Evolutionary conservation across 768 basidiomycete species (phyloP).

Genomic region (Chalciporus chontae): DNA sequence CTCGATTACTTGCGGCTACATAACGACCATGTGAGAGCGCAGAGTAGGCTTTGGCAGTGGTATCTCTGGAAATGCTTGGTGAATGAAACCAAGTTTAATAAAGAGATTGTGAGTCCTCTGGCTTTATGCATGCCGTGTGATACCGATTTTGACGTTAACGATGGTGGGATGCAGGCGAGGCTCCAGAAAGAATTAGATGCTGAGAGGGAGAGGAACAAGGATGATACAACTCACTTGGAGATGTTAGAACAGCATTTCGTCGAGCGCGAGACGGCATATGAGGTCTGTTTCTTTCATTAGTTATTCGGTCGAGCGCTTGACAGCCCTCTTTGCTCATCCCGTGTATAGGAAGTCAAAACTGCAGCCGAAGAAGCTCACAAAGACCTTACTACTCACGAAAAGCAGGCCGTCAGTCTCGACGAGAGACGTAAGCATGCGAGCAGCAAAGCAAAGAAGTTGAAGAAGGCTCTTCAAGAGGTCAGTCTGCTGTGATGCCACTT

Average conservation of each 20-base stretch:
- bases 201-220: slow-evolving; percentile 75
- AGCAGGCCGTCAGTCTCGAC: slow-evolving; percentile 75
- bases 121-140: too few relatives aligned
- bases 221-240: slow-evolving; percentile 72
- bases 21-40: slow-evolving; percentile 74
- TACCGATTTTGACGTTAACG: not conserved
- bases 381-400: slow-evolving; percentile 66
- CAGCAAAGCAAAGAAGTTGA: slow-evolving; percentile 82
- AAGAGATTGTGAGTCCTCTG: slow-evolving; percentile 52
- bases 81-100: slow-evolving; percentile 55
- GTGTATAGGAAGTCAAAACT: slow-evolving; percentile 67
- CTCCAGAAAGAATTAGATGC: slow-evolving; percentile 56
- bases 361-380: slow-evolving; percentile 69
- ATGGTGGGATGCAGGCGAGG: slow-evolving; percentile 40
- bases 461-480: slow-evolving; percentile 84
- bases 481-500: not conserved
- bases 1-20: slow-evolving; percentile 79
- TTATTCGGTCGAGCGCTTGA: not conserved
- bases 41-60: slow-evolving; percentile 79
- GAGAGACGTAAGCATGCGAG: slow-evolving; percentile 85
- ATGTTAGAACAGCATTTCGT: slow-evolving; percentile 65
- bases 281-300: slow-evolving; percentile 40
- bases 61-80: slow-evolving; percentile 68
- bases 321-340: not conserved
- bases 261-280: slow-evolving; percentile 64